Base-by-base conservation (phyloP, 805 yeast genomes). In the Kuraishia cidri region DNA sequence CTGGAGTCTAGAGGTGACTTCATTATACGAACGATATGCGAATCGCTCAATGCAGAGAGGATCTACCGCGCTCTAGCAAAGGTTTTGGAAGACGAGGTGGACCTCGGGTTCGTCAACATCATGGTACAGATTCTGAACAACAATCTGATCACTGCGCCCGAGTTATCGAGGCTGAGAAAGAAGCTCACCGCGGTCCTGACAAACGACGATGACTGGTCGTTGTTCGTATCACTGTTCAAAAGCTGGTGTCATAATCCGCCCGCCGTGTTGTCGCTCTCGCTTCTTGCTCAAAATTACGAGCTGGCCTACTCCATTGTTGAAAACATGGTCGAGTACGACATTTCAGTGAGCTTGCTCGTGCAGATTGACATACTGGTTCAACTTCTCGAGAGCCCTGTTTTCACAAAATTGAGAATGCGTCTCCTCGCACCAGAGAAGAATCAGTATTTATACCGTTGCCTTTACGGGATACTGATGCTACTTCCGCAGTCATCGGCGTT, bases 211-310 rank as follows among this genome's bases (percentile, higher is more conserved):
- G 92, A 84, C 36, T 74, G 79, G 64, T 54, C 65, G 15, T 63
- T 88, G 26, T 92, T 92, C 51, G 69, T 81, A 18, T 62, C 79
- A 1, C 61, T 92, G 35, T 92, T 90, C 58, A 77, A 75, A 47
- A 77, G 94, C 37, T 92, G 98, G 98, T 78, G 94, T 42, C 79
- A 80, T 39, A 90, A 86, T 50, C 78, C 95, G 0, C 87, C 94
- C 2, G 88, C 97, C 4, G 83, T 88, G 0, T 60, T 92, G 26
- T 78, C 95, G 2, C 64, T 92, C 14, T 87, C 97, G 45, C 62
- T 92, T 24, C 61, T 90, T 10, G 82, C 97, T 0, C 88, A 88
- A 35, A 83, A 85, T 35, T 90, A 92, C 52, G 92, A 86, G 48
- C 66, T 88, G 38, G 92, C 95, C 0, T 90, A 76, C 50, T 63